Evolutionary conservation across 768 basidiomycete genomes (phyloP), one percentile per base, ranked within the genome.

Genomic region (Chlorophyllum brunneum): DNA sequence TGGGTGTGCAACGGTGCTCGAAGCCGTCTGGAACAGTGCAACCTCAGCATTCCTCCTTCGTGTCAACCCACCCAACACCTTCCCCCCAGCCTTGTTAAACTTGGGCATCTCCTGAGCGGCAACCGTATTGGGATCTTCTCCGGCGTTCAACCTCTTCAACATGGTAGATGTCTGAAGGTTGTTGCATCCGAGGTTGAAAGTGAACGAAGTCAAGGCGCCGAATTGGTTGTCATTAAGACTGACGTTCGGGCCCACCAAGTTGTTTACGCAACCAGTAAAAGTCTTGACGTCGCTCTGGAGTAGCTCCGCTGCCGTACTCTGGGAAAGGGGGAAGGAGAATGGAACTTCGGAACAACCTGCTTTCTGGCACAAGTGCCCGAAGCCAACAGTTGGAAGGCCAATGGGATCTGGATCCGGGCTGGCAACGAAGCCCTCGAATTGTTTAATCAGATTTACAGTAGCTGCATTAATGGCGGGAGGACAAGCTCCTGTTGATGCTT

Each of bases 151-250:
- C 30, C 70, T 54, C 50, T 59, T 63, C 46, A 69, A 41, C 54
- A 72, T 51, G 10, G 67, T 68, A 23, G 67, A 69, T 6, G 51
- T 54, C 53, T 62, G 46, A 24, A 67, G 60, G 11, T 56, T 63
- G 11, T 60, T 62, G 34, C 68, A 70, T 22, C 69, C 69, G 10
- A 63, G 57, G 50, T 72, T 70, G 56, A 67, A 70, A 42, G 69
- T 56, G 48, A 62, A 69, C 10, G 63, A 61, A 1, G 63, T 59
- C 26, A 72, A 54, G 7, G 70, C 69, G 20, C 67, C 69, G 58
- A 66, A 66, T 52, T 72, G 70, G 59, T 70, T 70, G 39, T 66
- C 70, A 37, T 67, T 72, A 41, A 72, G 59, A 18, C 47, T 47
- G 15, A 70, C 69, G 11, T 31, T 58, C 43, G 61, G 56, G 56